phyloP scores from a whole-genome alignment of 2,329 filamentous ascomycete genomes.

The Aspergillus flavus region DNA sequence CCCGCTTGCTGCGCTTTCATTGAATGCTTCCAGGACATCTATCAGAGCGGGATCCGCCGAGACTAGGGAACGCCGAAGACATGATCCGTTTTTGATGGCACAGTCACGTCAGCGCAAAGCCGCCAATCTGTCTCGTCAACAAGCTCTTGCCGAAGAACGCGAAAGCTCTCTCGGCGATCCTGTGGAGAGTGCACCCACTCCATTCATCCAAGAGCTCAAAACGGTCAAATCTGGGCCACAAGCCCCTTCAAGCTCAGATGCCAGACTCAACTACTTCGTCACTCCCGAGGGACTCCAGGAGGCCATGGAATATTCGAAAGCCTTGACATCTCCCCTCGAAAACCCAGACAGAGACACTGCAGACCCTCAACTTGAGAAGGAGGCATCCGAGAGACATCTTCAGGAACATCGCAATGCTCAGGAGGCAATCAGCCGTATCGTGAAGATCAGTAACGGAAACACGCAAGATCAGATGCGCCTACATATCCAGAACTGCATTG shows the following conservation, averaged over 20 bases:
- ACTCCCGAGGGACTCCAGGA: slow-evolving; percentile 66
- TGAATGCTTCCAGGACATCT: slow-evolving; percentile 52
- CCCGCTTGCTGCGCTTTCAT: slow-evolving; percentile 56
- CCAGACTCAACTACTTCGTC: slow-evolving; percentile 75
- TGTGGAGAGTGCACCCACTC: slow-evolving; percentile 74
- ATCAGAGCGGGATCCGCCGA: slow-evolving; percentile 67
- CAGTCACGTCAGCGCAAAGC: slow-evolving; percentile 82
- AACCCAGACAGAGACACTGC: slow-evolving; percentile 31
- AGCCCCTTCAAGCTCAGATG: slow-evolving; percentile 15
- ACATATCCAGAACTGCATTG: slow-evolving; percentile 82
- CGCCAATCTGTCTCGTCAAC: slow-evolving; percentile 76
- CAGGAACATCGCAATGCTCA: slow-evolving; percentile 67
- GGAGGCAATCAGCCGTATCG: slow-evolving; percentile 78
- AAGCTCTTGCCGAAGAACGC: slow-evolving; percentile 67
- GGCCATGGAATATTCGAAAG: slow-evolving; percentile 68
- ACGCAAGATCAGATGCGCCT: slow-evolving; percentile 76
- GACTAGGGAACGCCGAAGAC: slow-evolving; percentile 66
- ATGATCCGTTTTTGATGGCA: slow-evolving; percentile 80
- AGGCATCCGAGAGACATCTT: slow-evolving; percentile 50
- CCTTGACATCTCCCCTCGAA: slow-evolving; percentile 54
- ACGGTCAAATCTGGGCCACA: slow-evolving; percentile 21
- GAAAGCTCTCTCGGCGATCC: slow-evolving; percentile 72
- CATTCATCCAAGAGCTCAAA: slow-evolving; percentile 65
- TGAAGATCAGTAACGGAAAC: slow-evolving; percentile 74
- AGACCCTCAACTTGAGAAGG: slow-evolving; percentile 43